Conservation (phyloP, 345 rosid species). For the Capsella bursapastoris region DNA sequence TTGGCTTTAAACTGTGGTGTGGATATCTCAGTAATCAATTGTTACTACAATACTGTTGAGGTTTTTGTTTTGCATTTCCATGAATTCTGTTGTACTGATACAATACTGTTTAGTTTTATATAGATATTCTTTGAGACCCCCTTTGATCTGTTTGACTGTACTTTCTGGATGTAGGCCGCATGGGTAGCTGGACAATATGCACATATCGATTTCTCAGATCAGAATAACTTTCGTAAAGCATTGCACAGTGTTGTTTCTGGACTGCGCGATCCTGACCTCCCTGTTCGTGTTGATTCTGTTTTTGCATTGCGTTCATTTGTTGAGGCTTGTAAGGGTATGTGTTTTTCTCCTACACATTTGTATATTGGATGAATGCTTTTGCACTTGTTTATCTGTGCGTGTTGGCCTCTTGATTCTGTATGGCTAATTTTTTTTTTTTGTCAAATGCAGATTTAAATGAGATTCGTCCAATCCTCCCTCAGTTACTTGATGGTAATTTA, state of each 20-base stretch:
- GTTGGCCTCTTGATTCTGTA: slow-evolving; percentile 3
- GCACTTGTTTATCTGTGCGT: slow-evolving; percentile 14
- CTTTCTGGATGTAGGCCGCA: slow-evolving; percentile 62
- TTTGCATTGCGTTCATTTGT: slow-evolving; percentile 91
- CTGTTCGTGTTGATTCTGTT: slow-evolving; percentile 96
- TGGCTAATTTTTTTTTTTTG: slow-evolving; percentile 17
- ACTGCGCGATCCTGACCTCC: slow-evolving; percentile 88
- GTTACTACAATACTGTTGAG: slow-evolving; percentile 1
- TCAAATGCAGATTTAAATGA: slow-evolving; percentile 76
- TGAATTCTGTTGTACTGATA: slow-evolving; percentile 9
- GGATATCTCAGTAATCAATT: slow-evolving; percentile 20
- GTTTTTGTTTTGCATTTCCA: slow-evolving; percentile 20
- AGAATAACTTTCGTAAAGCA: slow-evolving; percentile 79
- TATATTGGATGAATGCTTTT: slow-evolving; percentile 28
- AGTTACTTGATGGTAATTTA: slow-evolving; percentile 81
- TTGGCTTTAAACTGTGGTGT: slow-evolving; percentile 25
- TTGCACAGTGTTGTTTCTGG: slow-evolving; percentile 85
- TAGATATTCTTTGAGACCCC: not conserved
- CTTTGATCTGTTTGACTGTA: slow-evolving; percentile 18
- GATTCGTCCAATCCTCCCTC: slow-evolving; percentile 93
- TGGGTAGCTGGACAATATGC: slow-evolving; percentile 99
- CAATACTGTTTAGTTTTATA: not conserved
- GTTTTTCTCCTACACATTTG: slow-evolving; percentile 22
- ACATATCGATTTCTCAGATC: slow-evolving; percentile 72
- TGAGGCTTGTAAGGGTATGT: slow-evolving; percentile 84